These are phyloP conservation scores for Lachnellula subtilissima DNA, from an alignment of 2,329 filamentous ascomycete genomes.

Conservation along the genomic window DNA sequence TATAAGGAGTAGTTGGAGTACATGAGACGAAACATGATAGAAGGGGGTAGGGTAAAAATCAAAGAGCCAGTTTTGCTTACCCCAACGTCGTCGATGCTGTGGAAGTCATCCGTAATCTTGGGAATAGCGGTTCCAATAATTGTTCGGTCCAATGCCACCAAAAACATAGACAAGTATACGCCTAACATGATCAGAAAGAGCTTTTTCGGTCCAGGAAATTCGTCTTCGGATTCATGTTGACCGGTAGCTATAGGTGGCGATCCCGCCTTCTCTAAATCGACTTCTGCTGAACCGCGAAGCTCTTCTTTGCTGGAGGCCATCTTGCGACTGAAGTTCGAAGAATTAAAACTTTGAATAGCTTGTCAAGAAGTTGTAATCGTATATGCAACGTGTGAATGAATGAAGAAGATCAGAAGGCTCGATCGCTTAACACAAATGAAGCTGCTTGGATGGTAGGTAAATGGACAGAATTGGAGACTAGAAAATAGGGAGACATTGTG, in stretches of 20 bases:
- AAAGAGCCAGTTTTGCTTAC: no score
- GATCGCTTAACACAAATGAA: no score
- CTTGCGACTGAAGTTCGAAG: no score
- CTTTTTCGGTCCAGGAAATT: slow-evolving; percentile 20
- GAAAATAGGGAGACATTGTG: no score
- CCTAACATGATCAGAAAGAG: slow-evolving; percentile 40
- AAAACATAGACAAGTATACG: slow-evolving; percentile 42
- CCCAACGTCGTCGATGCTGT: slow-evolving; percentile 40
- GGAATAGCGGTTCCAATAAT: slow-evolving; percentile 37
- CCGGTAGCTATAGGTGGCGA: neutral
- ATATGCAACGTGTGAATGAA: neutral
- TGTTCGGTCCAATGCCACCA: slow-evolving; percentile 34
- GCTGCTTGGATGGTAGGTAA: no score
- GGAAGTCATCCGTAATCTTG: slow-evolving; percentile 35
- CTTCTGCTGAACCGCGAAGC: neutral
- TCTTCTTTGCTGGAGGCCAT: slow-evolving; percentile 1
- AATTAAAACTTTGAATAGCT: neutral
- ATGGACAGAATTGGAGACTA: no score
- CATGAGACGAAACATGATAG: no score
- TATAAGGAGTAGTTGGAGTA: no score
- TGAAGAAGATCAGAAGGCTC: no score
- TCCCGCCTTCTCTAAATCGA: slow-evolving; percentile 8
- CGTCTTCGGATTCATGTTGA: slow-evolving; percentile 8
- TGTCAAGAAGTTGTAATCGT: no score
- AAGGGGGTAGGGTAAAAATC: no score